Conservation (phyloP, 306 rosid genomes). For the Sindora glabra region DNA sequence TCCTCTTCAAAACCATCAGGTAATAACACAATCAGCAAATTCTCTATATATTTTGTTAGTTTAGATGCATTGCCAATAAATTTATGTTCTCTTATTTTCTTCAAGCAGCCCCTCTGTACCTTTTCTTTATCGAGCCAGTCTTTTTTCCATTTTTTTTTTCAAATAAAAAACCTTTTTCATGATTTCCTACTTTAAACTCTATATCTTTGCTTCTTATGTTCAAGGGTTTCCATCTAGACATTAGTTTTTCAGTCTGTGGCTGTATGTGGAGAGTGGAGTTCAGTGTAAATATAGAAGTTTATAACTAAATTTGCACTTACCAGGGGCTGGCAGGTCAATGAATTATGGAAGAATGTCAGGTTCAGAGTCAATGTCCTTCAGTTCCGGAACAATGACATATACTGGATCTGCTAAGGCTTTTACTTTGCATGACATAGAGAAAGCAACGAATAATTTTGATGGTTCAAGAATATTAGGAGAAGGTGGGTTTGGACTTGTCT, state of each 20-base stretch:
- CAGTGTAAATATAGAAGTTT: background rate
- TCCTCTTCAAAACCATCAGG: slow-evolving; percentile 57
- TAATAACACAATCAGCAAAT: slow-evolving; percentile 13
- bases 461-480: slow-evolving; percentile 87
- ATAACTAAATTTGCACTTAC: slow-evolving; percentile 7
- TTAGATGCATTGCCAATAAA: background rate
- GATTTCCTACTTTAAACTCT: background rate
- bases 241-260: background rate
- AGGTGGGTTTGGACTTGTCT: slow-evolving; percentile 97
- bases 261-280: background rate
- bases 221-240: too few relatives aligned
- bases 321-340: slow-evolving; percentile 34
- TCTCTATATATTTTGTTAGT: background rate
- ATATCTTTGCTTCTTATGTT: background rate
- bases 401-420: slow-evolving; percentile 74
- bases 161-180: slow-evolving; percentile 4
- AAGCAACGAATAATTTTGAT: slow-evolving; percentile 73
- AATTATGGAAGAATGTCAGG: slow-evolving; percentile 33
- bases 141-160: too few relatives aligned
- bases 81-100: background rate
- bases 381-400: slow-evolving; percentile 50
- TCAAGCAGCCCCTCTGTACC: too few relatives aligned
- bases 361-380: slow-evolving; percentile 39
- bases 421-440: slow-evolving; percentile 62
- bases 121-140: too few relatives aligned